These are phyloP conservation scores for Emergomyces africanus DNA, from an alignment of 2,329 filamentous ascomycete genomes.

Conservation along the genomic window DNA sequence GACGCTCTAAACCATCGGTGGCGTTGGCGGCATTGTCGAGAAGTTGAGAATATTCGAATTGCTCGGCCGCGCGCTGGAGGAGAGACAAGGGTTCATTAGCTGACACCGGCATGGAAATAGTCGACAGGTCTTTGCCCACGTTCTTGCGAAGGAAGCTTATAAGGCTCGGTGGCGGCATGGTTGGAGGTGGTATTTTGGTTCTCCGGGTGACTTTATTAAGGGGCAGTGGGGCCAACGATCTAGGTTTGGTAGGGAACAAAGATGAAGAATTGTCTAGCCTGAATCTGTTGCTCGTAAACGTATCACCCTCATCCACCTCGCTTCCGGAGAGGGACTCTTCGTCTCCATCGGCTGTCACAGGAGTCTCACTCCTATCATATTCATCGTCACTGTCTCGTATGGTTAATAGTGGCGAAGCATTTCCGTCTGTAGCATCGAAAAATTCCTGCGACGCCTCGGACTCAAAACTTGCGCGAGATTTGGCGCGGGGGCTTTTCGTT, in stretches of 20 bases:
- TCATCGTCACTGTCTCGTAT: conserved; percentile 64
- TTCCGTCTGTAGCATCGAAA: conserved; percentile 71
- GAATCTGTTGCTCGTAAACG: conserved; percentile 24
- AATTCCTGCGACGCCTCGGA: conserved; percentile 79
- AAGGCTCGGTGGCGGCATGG: conserved; percentile 71
- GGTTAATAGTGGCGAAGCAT: conserved; percentile 54
- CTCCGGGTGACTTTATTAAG: conserved; percentile 55
- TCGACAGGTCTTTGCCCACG: conserved; percentile 92
- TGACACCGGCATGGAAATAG: conserved; percentile 94
- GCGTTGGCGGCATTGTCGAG: conserved; percentile 57
- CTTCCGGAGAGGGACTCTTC: conserved; percentile 53
- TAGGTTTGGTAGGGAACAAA: conserved; percentile 64
- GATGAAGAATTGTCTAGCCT: conserved; percentile 28
- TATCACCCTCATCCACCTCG: conserved; percentile 38
- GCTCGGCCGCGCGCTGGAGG: conserved; percentile 78
- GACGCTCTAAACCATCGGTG: conserved; percentile 51
- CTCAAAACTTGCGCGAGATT: conserved; percentile 59
- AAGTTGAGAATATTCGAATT: conserved; percentile 78
- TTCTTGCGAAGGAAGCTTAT: conserved; percentile 95
- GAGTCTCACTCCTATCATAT: conserved; percentile 42
- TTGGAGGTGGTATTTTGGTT: conserved; percentile 57
- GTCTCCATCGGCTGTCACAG: conserved; percentile 33
- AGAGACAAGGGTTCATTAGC: conserved; percentile 86
- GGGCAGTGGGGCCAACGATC: conserved; percentile 64
- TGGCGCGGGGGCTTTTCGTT: conserved; percentile 40